These are phyloP conservation scores for Sphaerobolus stellatus DNA, from an alignment of 1,284 basidiomycete genomes.

Conservation along the genomic window DNA sequence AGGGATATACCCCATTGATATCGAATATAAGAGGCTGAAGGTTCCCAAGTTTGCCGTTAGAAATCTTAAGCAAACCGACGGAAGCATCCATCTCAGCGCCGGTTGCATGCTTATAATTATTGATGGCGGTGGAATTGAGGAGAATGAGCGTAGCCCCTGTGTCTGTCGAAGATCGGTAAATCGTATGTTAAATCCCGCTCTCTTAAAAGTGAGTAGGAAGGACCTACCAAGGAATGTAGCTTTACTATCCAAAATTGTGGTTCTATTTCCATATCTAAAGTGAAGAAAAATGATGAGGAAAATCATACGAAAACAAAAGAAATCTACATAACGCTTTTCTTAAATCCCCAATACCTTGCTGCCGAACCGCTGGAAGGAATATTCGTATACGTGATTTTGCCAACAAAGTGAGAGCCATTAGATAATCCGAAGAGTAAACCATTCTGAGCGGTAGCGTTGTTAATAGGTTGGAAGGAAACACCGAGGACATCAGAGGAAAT, in stretches of 20 bases:
- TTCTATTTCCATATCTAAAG: neutral
- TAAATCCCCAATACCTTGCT: conserved; percentile 12
- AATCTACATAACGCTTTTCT: conserved; percentile 11
- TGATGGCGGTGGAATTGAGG: conserved; percentile 11
- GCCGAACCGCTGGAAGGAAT: conserved; percentile 32
- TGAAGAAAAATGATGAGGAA: neutral
- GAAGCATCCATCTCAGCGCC: conserved; percentile 10
- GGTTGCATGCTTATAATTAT: conserved; percentile 11
- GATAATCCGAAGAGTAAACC: conserved; percentile 22
- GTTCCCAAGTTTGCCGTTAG: neutral
- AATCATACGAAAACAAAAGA: neutral
- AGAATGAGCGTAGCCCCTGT: conserved; percentile 9
- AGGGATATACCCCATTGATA: conserved; percentile 5
- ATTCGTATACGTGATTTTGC: conserved; percentile 29
- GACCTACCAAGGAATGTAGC: neutral
- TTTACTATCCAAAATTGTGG: neutral
- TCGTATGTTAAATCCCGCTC: neutral
- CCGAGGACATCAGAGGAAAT: conserved; percentile 31
- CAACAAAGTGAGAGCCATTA: conserved; percentile 25
- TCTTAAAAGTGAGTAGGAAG: neutral
- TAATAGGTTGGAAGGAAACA: conserved; percentile 37
- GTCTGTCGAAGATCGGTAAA: neutral
- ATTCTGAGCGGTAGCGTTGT: conserved; percentile 12
- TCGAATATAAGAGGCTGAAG: conserved; percentile 16
- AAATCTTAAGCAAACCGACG: conserved; percentile 17